phyloP scores from a whole-genome alignment of 768 basidiomycete genomes.

The Xanthoconium stramineum region DNA sequence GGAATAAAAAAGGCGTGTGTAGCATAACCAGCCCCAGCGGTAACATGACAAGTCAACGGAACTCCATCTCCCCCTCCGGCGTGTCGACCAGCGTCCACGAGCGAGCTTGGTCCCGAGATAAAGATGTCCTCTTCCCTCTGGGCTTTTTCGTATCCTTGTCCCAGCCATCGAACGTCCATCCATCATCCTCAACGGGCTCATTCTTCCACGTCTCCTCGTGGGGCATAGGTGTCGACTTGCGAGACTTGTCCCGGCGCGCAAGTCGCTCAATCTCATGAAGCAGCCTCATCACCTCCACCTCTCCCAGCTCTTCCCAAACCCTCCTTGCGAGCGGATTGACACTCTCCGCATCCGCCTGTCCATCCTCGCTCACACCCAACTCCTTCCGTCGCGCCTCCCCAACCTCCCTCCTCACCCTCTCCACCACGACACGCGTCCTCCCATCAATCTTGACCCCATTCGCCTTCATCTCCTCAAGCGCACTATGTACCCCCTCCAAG shows the following conservation, averaged over 20 bases:
- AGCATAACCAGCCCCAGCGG: neutral
- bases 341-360: neutral
- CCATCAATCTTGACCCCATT: slow-evolving; percentile 71
- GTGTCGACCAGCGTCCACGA: neutral
- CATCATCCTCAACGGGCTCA: slow-evolving; percentile 31
- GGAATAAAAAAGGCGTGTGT: neutral
- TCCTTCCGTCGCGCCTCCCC: slow-evolving; percentile 52
- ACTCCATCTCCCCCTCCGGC: neutral
- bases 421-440: slow-evolving; percentile 59
- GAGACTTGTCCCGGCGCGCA: slow-evolving; percentile 24
- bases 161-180: slow-evolving; percentile 55
- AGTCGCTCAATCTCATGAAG: slow-evolving; percentile 51
- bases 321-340: slow-evolving; percentile 40
- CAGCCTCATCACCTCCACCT: slow-evolving; percentile 49
- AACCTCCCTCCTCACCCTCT: slow-evolving; percentile 61
- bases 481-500: slow-evolving; percentile 66
- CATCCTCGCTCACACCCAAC: neutral
- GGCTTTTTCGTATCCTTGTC: slow-evolving; percentile 2
- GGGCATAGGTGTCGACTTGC: slow-evolving; percentile 9
- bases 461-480: slow-evolving; percentile 76
- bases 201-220: slow-evolving; percentile 44
- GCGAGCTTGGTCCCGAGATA: neutral
- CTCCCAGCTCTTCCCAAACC: slow-evolving; percentile 40
- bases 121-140: neutral
- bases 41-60: slow-evolving; percentile 2